Evolutionary conservation across 192 early-diverging fungal species (phyloP), one percentile per base, ranked within the genome.

Genomic region (Coemansia sp.): DNA sequence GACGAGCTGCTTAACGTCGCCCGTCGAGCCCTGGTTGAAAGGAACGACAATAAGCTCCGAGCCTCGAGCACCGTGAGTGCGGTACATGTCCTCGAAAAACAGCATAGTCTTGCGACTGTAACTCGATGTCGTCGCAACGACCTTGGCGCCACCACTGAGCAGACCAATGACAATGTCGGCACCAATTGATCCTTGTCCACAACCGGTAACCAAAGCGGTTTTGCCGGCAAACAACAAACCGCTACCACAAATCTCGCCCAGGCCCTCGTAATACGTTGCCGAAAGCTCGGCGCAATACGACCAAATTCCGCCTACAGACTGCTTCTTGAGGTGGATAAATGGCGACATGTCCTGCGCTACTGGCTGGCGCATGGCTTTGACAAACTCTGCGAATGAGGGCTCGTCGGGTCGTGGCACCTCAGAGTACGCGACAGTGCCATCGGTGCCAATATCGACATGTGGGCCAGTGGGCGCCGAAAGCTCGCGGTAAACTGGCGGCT

Each of bases 71-170:
- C 96, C 96, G 71, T 91, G 86, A 18, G 77, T 80, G 69, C 95
- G 88, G 85, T 94, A 98, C 61, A 98, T 89, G 39, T 83, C 76
- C 62, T 92, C 90, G 86, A 91, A 98, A 70, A 91, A 93, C 79
- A 91, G 88, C 42, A 89, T 91, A 14, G 86, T 87, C 4, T 81
- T 64, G 57, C 85, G 88, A 72, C 88, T 91, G 84, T 91, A 96
- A 59, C 92, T 87, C 13, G 93, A 68, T 33, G 95, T 95, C 12
- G 95, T 97, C 5, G 91, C 93, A 59, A 97, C 72, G 16, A 95
- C 93, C 72, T 88, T 82, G 61, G 93, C 92, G 69, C 95, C 95
- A 65, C 94, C 95, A 33, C 88, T 90, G n/a, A 97, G 79, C 50
- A 95, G 78, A 28, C 89, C 91, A 80, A 92, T 88, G 58, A 97